Evolutionary conservation across 345 rosid genomes (phyloP), one percentile per base, ranked within the genome.

Genomic region (Euphorbia lathyris): DNA sequence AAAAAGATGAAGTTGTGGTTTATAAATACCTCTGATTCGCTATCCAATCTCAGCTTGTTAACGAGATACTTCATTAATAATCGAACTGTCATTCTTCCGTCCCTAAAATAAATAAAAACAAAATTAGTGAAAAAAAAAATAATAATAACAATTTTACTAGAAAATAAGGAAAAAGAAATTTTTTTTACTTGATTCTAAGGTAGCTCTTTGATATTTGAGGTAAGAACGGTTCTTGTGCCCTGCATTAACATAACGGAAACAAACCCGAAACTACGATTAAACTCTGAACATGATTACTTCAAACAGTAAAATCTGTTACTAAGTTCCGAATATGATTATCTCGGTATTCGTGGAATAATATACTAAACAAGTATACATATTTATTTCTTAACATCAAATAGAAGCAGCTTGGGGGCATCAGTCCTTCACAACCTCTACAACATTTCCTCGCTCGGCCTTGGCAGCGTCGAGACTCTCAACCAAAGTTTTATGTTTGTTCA

Each of bases 151-250:
- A 48, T n/a, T 48, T 19, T 3, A 53, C n/a, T n/a, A 56, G 16
- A 2, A 30, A 36, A 53, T 52, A 26, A n/a, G 66, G 51, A 70
- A 36, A 68, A 40, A 30, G 59, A 9, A 14, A 63, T n/a, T n/a
- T n/a, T n/a, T n/a, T 65, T 81, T 84, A 96, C 99, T 92, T 96
- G 96, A 96, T 96, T 85, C 99, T 87, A 66, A 96, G 86, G 87
- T 85, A 92, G 92, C 96, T 86, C 87, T 90, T 92, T 0, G 89
- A 87, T 85, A 96, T 88, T 71, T 92, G 99, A 59, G 97, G 99
- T 86, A 96, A 79, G 76, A 85, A 86, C 32, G 98, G 97, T 70
- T 92, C 96, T 84, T 76, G 86, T 10, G 80, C 78, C 80, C 99
- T 95, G 90, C 85, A 85, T 76, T 79, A n/a, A 51, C 8, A 19